Evolutionary conservation across 192 early-diverging fungal species (phyloP), one percentile per base, ranked within the genome.

Genomic region (Coemansia sp.): DNA sequence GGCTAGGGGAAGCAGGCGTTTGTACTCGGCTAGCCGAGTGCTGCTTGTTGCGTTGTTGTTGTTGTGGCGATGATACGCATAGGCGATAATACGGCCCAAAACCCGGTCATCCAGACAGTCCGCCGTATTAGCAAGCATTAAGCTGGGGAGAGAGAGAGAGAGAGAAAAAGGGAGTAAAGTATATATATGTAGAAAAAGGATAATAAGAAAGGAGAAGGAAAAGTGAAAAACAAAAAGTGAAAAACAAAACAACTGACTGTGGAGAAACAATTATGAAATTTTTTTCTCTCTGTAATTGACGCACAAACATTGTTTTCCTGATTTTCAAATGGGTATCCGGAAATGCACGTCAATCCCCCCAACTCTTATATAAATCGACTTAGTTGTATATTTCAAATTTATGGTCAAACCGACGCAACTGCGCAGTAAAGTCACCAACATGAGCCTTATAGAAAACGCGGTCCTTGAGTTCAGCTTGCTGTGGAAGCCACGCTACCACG

Each of bases 351-450:
- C 63, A 61, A 72, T 68, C 39, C 64, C 62, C 24, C 46, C 51
- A 70, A 62, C 59, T 0, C 7, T 35, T 35, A 7, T 54, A n/a
- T n/a, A n/a, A n/a, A n/a, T n/a, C n/a, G n/a, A n/a, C n/a, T n/a
- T n/a, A 54, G 17, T 78, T 39, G n/a, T 45, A 43, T 8, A 78
- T 60, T 29, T 65, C 58, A 14, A 78, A 60, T 31, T 54, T 60
- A 20, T 38, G 68, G 51, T 78, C 62, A 7, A 58, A 51, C 19
- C 46, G 46, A 0, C 69, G 47, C 1, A 78, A n/a, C 51, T 73
- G 70, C 1, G 19, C 45, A 25, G 32, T 60, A 20, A 72, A 61
- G 1, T 51, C 62, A 4, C 17, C 11, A 3, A 62, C 19, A 22
- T 27, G 24, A 0, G 22, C 22, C 59, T 68, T 68, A 31, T 73